Evolutionary conservation across 2,329 filamentous ascomycete species (phyloP), one percentile per base, ranked within the genome.

Genomic region (Ceratocystis cubensis): DNA sequence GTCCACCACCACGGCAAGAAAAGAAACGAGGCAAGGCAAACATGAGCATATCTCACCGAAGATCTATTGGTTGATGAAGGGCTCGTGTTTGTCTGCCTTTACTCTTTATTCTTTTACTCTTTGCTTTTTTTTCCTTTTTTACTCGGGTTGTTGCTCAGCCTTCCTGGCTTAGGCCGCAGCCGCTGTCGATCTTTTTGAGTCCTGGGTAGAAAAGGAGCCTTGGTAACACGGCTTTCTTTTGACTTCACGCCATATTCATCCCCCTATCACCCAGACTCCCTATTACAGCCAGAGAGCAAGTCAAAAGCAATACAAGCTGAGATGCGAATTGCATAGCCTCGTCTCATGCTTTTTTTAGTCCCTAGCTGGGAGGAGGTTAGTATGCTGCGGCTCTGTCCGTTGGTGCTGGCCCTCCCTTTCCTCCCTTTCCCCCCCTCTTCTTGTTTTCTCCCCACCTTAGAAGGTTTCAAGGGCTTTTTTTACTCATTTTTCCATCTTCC

Each of bases 161-260:
- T 59, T 59, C 28, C 25, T 37, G 15, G 56, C 56, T n/a, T 59
- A n/a, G 56, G 17, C 17, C 46, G 20, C 46, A 48, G 37, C 46
- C 17, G 10, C 56, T n/a, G 56, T 20, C 15, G 56, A 37, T 59
- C 28, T 37, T 37, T 25, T n/a, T 8, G 48, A 20, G 48, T 41
- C 3, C 10, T 53, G 48, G 48, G 10, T 8, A 53, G 22, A 22
- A 53, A 28, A 28, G 48, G 22, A 53, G 25, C 1, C 22, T 53
- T 53, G 56, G 56, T 59, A 25, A 37, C 56, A 59, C 56, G 56
- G 56, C 28, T 37, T 59, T 59, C 56, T 59, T 59, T 37, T n/a
- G 30, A 59, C 56, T 30, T 33, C 56, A 33, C 22, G 50, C 25
- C 22, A 25, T 22, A 41, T 22, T 25, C 48, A 25, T 15, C 20